Percentiles rank a stretch among this genome's conserved stretches.
These are phyloP conservation scores for Eleusine indica DNA, from an alignment of 176 grass and related monocot genomes.

Conservation along the genomic window DNA sequence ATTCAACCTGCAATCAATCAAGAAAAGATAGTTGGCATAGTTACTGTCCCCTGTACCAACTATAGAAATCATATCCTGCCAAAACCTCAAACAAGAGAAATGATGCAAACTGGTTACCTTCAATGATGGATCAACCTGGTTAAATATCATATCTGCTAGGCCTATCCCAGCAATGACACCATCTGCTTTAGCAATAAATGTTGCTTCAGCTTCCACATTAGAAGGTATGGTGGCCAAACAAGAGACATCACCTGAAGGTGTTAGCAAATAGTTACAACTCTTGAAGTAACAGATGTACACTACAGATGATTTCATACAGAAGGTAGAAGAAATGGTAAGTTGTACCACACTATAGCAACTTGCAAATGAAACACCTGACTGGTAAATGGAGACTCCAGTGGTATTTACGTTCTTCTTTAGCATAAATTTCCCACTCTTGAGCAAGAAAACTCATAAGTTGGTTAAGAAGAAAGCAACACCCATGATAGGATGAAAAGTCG, in stretches of 20 bases:
- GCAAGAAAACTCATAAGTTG: background rate
- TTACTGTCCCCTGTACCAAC: background rate
- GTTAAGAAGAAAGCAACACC: background rate
- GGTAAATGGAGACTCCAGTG: background rate
- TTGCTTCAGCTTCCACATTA: constrained; percentile 82
- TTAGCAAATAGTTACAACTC: constrained; percentile 7
- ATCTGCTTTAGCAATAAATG: constrained; percentile 89
- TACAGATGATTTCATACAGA: constrained; percentile 1
- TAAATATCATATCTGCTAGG: constrained; percentile 94
- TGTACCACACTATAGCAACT: background rate
- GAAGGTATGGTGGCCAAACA: constrained; percentile 89
- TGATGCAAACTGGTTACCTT: constrained; percentile 49
- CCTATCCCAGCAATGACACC: constrained; percentile 84
- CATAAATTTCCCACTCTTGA: background rate
- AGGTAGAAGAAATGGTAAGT: constrained; percentile 1
- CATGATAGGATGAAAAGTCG: background rate
- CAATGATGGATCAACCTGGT: constrained; percentile 80
- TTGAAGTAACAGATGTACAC: background rate
- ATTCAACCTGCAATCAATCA: constrained; percentile 63
- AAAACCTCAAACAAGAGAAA: constrained; percentile 12
- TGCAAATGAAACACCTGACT: background rate
- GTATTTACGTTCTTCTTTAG: background rate
- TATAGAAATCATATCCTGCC: constrained; percentile 22
- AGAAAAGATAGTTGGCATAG: constrained; percentile 6
- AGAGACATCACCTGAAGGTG: constrained; percentile 77